A percentile compares a stretch with the other conserved stretches of the same genome.
Evolutionary conservation across 768 basidiomycete species (phyloP).

Genomic region (Macrocybe gigantea): DNA sequence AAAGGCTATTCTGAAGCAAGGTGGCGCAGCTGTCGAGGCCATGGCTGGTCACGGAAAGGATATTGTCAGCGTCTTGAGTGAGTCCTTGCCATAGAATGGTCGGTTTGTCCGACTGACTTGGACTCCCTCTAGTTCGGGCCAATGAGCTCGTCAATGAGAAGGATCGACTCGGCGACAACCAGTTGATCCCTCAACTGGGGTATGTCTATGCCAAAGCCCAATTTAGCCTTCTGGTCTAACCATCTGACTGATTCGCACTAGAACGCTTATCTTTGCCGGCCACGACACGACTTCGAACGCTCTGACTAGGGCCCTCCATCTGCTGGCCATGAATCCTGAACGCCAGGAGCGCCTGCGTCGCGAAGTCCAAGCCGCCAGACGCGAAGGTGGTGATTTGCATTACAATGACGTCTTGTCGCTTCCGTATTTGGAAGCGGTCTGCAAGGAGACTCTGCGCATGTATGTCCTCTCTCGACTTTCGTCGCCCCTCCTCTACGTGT

Average conservation of each 20-base stretch:
- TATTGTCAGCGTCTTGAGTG: constrained; percentile 20
- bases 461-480: constrained; percentile 1
- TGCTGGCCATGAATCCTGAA: constrained; percentile 29
- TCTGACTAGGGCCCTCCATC: constrained; percentile 29
- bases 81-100: background rate
- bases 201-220: no score
- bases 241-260: background rate
- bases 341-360: constrained; percentile 8
- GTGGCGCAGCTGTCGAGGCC: constrained; percentile 19
- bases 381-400: background rate
- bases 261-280: constrained; percentile 3
- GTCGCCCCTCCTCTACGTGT: no score
- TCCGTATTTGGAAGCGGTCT: background rate
- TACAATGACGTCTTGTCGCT: background rate
- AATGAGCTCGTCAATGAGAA: constrained; percentile 20
- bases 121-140: constrained; percentile 18
- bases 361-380: background rate
- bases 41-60: constrained; percentile 24
- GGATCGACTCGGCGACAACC: constrained; percentile 21
- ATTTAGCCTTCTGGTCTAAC: no score
- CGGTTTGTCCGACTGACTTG: background rate
- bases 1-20: constrained; percentile 20
- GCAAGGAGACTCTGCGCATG: constrained; percentile 8
- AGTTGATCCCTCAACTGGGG: constrained; percentile 23
- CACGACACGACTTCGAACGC: constrained; percentile 25